Evolutionary conservation across 257 asterid species (phyloP).

Genomic region (Lycium ferocissimum): DNA sequence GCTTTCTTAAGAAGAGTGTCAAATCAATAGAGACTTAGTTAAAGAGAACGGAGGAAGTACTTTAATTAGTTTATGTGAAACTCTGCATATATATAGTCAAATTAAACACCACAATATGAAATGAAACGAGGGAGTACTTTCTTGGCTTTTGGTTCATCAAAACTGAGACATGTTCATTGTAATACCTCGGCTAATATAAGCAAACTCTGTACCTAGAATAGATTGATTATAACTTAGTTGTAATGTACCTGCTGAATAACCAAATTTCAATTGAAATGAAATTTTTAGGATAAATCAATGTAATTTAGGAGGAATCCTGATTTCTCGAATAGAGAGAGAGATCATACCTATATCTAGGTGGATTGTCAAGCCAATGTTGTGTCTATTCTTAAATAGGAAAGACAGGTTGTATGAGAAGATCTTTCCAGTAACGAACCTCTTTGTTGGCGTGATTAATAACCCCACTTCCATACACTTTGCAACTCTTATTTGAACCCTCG

Average conservation of each 20-base stretch:
- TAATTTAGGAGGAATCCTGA: too few relatives aligned
- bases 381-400: constrained; percentile 56
- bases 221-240: background rate
- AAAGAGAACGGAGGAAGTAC: too few relatives aligned
- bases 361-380: constrained; percentile 61
- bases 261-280: too few relatives aligned
- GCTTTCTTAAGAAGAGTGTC: too few relatives aligned
- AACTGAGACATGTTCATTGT: background rate
- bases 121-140: background rate
- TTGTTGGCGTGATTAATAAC: constrained; percentile 49
- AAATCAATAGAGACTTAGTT: too few relatives aligned
- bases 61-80: too few relatives aligned
- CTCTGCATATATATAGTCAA: background rate
- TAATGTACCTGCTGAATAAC: too few relatives aligned
- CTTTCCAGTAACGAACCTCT: constrained; percentile 67
- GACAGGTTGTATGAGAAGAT: constrained; percentile 63
- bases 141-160: background rate
- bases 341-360: constrained; percentile 55
- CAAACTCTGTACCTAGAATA: background rate
- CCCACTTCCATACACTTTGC: constrained; percentile 64
- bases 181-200: background rate
- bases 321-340: too few relatives aligned
- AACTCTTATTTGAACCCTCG: constrained; percentile 36
- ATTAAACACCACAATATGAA: background rate
- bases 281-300: too few relatives aligned